These are phyloP conservation scores for Vigna mungo DNA, from an alignment of 306 rosid genomes.

Conservation along the genomic window DNA sequence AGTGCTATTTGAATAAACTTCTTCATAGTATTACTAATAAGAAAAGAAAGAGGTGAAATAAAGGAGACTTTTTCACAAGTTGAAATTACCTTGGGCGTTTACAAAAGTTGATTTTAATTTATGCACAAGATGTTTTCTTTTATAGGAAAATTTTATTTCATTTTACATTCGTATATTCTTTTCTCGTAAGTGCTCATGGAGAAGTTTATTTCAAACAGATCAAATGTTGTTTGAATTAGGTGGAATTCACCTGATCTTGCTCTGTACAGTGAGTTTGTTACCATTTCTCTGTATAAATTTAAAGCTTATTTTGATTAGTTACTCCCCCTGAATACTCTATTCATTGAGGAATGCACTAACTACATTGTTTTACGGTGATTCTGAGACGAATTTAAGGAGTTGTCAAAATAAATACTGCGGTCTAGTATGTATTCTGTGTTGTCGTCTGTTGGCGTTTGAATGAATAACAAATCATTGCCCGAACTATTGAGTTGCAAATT, in stretches of 20 bases:
- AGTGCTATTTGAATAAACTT: no score
- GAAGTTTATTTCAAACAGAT: not conserved
- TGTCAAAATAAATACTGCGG: slow-evolving; percentile 10
- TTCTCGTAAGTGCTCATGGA: not conserved
- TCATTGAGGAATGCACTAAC: slow-evolving; percentile 29
- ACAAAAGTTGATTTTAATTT: no score
- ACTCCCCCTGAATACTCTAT: slow-evolving; percentile 9
- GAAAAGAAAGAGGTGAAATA: not conserved
- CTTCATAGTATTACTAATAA: no score
- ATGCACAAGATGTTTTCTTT: no score
- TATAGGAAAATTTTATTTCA: not conserved
- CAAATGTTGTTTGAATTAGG: not conserved
- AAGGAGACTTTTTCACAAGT: not conserved
- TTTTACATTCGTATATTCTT: not conserved
- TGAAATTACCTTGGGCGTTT: no score
- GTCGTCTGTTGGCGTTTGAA: slow-evolving; percentile 11
- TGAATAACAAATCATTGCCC: slow-evolving; percentile 25
- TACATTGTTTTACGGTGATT: slow-evolving; percentile 14
- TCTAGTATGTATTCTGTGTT: not conserved
- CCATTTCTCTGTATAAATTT: not conserved
- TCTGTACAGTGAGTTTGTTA: not conserved
- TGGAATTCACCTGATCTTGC: not conserved
- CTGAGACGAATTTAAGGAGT: slow-evolving; percentile 33
- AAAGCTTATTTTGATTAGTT: not conserved
- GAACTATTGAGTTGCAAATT: not conserved